These are phyloP conservation scores for Epichloe uncinata DNA, from an alignment of 2,329 filamentous ascomycete species.

Conservation along the genomic window DNA sequence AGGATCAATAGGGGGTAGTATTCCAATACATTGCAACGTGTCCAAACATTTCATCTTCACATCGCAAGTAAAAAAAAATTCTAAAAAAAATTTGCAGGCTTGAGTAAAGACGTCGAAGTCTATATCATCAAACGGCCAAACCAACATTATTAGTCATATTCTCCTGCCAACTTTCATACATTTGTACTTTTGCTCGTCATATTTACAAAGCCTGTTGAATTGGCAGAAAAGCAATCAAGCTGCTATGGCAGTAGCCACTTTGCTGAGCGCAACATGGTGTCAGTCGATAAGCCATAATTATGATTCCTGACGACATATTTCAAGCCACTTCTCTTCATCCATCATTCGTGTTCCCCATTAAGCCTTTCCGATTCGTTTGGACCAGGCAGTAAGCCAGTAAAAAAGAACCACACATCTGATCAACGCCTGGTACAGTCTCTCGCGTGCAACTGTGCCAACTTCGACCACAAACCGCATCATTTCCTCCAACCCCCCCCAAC, in stretches of 20 bases:
- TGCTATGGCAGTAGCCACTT: constrained; percentile 5
- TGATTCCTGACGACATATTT: constrained; percentile 2
- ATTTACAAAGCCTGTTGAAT: constrained; percentile 7
- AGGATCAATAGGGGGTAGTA: constrained; percentile 25
- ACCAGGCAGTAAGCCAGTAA: not conserved
- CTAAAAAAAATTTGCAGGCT: not conserved
- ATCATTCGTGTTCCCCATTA: constrained; percentile 5
- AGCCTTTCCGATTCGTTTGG: not conserved
- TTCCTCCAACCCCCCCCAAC: constrained; percentile 10
- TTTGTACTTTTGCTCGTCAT: constrained; percentile 5
- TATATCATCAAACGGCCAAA: not conserved
- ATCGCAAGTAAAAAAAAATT: not conserved
- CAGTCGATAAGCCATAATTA: constrained; percentile 10
- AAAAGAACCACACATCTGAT: constrained; percentile 1
- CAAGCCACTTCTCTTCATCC: not conserved
- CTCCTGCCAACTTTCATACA: constrained; percentile 1
- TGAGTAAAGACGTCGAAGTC: not conserved
- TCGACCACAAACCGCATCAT: not conserved
- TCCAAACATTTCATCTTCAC: not conserved
- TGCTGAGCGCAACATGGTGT: constrained; percentile 10
- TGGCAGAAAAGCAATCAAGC: not conserved
- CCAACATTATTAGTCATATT: not conserved
- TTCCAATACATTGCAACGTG: not conserved
- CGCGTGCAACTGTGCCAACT: constrained; percentile 15
- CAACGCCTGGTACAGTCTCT: constrained; percentile 16